These are phyloP conservation scores for Clavariopsis aquatica DNA, from an alignment of 495 filamentous ascomycete species.

Conservation along the genomic window DNA sequence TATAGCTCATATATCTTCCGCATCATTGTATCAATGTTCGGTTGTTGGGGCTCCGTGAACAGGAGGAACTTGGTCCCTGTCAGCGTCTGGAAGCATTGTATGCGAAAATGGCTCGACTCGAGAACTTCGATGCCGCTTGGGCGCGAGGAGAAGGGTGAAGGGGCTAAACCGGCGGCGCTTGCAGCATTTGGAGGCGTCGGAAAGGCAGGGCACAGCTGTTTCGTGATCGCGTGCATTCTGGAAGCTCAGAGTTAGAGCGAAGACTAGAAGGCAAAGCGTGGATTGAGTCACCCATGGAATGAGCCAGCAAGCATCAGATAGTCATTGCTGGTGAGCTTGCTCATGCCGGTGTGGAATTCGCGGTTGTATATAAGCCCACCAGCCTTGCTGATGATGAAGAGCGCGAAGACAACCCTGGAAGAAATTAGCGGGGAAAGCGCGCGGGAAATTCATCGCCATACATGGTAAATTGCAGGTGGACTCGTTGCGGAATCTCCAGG, in stretches of 20 bases:
- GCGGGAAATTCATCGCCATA: background rate
- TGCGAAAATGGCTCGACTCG: conserved; percentile 84
- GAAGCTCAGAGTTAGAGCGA: background rate
- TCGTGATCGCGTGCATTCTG: conserved; percentile 39
- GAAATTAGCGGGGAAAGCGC: conserved; percentile 12
- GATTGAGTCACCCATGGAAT: conserved; percentile 77
- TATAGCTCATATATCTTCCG: conserved; percentile 90
- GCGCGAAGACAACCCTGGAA: conserved; percentile 81
- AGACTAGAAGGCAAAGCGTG: conserved; percentile 20
- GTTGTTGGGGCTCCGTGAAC: conserved; percentile 89
- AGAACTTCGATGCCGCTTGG: conserved; percentile 81
- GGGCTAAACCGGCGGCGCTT: conserved; percentile 32
- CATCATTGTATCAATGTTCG: conserved; percentile 80
- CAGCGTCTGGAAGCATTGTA: conserved; percentile 92
- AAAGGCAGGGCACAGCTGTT: conserved; percentile 42
- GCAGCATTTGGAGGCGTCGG: conserved; percentile 39
- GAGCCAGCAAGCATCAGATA: conserved; percentile 96
- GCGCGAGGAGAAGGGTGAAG: conserved; percentile 55
- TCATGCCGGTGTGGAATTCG: conserved; percentile 79
- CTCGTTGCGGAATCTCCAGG: background rate
- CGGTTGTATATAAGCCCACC: conserved; percentile 95
- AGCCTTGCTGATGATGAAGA: conserved; percentile 98
- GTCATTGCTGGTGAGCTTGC: conserved; percentile 89
- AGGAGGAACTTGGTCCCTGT: conserved; percentile 95
- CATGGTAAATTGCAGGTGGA: background rate